Base-by-base conservation (phyloP, 495 filamentous ascomycete genomes). In the Aspergillus panamensis region DNA sequence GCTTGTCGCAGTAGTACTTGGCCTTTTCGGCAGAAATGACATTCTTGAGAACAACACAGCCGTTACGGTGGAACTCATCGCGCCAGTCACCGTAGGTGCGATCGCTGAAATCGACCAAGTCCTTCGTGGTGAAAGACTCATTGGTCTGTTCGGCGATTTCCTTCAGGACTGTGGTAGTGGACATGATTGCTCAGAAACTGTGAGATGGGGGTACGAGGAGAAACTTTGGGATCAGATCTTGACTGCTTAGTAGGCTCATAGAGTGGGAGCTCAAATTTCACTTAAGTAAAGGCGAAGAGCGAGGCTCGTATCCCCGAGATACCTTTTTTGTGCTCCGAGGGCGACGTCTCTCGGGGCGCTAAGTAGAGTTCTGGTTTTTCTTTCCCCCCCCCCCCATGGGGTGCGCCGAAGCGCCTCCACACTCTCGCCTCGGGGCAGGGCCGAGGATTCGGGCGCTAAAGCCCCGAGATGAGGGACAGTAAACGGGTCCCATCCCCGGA, bases 51-150 rank as follows among this genome's bases (percentile, higher is more conserved):
- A 75, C 64, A 0, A 65, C 64, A 54, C 55, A 74, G 32, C 74
- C 74, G 42, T 74, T 64, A 17, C 63, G 48, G 47, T 68, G 61
- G 50, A 77, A 71, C 5, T 77, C 73, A 42, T 69, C 70, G 8
- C 72, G 69, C 71, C 71, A 76, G 53, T 76, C 72, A 30, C 69
- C 72, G 54, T 73, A 71, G 25, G 53, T 55, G 19, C 61, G 55
- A 7, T 48, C 57, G 29, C 33, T 52, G 51, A 68, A 66, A 14
- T 60, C 50, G 16, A 64, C 57, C 32, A 71, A 40, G 55, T 69
- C 65, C 25, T 59, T 61, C 19, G 48, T 35, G 14, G 58, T 55
- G 45, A 55, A 60, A 6, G 51, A 60, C 44, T 60, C 51, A 16
- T 55, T 44, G 35, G 58, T 60, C 33, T 35, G 20, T 9, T 40